phyloP scores from a whole-genome alignment of 306 rosid species.

The Comarum palustre region DNA sequence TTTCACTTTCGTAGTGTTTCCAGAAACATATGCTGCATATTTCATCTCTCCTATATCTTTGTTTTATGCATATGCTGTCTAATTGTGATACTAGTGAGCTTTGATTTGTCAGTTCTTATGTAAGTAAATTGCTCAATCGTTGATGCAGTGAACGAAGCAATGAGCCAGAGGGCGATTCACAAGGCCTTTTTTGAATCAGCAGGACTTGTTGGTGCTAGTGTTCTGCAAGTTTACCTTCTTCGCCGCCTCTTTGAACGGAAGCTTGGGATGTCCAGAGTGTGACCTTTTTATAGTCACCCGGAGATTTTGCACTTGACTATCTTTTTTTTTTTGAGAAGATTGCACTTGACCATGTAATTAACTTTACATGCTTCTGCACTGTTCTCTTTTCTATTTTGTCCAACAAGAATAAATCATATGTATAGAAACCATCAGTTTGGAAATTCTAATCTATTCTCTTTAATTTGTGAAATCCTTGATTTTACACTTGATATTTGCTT shows the following conservation, averaged over 20 bases:
- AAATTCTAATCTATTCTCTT: background rate
- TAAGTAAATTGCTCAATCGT: background rate
- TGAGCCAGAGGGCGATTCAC: conserved; percentile 57
- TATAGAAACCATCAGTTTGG: conserved; percentile 13
- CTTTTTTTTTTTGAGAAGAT: no score
- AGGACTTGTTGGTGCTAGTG: conserved; percentile 56
- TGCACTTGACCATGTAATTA: background rate
- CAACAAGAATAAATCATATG: conserved; percentile 11
- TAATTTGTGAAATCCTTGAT: background rate
- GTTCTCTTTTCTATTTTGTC: background rate
- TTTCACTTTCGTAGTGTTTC: background rate
- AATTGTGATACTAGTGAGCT: background rate
- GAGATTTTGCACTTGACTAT: background rate
- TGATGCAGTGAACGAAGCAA: conserved; percentile 49
- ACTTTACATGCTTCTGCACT: background rate
- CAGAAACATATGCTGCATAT: background rate
- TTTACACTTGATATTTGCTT: background rate
- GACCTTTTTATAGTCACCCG: conserved; percentile 1
- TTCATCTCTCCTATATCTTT: background rate
- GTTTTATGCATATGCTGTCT: background rate
- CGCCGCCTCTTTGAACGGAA: conserved; percentile 56
- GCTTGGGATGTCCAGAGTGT: conserved; percentile 38
- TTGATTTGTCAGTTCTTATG: background rate
- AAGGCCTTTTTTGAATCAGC: conserved; percentile 63
- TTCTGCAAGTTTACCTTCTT: conserved; percentile 64